Evolutionary conservation across 345 rosid genomes (phyloP).

Genomic region (Brassica rapa): DNA sequence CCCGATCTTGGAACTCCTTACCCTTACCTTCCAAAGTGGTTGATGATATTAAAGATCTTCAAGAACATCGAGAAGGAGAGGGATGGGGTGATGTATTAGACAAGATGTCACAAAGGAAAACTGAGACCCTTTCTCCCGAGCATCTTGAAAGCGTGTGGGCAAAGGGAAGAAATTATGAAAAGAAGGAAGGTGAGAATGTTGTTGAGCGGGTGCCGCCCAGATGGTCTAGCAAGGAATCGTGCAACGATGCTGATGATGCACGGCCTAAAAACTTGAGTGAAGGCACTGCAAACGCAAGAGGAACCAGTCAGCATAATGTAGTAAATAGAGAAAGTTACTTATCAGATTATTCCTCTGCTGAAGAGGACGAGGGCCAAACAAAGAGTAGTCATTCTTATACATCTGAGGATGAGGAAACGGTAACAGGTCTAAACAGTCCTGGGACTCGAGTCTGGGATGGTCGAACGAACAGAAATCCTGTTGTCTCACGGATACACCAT

Average conservation of each 20-base stretch:
- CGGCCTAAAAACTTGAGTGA: conserved; percentile 36
- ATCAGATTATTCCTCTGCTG: conserved; percentile 47
- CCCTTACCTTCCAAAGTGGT: conserved; percentile 52
- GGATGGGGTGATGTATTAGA: conserved; percentile 87
- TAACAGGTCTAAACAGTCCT: conserved; percentile 84
- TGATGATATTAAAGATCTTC: conserved; percentile 45
- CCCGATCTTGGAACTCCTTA: conserved; percentile 73
- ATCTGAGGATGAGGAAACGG: conserved; percentile 83
- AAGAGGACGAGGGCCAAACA: conserved; percentile 58
- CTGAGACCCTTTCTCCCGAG: conserved; percentile 89
- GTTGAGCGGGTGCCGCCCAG: conserved; percentile 36
- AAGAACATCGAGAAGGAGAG: conserved; percentile 54
- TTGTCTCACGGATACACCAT: conserved; percentile 81
- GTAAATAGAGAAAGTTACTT: conserved; percentile 44
- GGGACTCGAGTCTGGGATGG: conserved; percentile 99
- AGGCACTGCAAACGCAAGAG: conserved; percentile 33
- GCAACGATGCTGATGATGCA: conserved; percentile 40
- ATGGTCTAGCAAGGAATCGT: conserved; percentile 38
- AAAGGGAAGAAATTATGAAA: conserved; percentile 84
- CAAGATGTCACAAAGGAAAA: conserved; percentile 78
- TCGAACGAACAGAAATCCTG: conserved; percentile 70
- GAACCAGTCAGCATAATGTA: conserved; percentile 35
- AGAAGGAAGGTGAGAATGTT: conserved; percentile 46
- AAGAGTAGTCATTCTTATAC: conserved; percentile 64
- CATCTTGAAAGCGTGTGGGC: conserved; percentile 97